Conservation (phyloP, 148 eudicot genomes). For the Talinum fruticosum region DNA sequence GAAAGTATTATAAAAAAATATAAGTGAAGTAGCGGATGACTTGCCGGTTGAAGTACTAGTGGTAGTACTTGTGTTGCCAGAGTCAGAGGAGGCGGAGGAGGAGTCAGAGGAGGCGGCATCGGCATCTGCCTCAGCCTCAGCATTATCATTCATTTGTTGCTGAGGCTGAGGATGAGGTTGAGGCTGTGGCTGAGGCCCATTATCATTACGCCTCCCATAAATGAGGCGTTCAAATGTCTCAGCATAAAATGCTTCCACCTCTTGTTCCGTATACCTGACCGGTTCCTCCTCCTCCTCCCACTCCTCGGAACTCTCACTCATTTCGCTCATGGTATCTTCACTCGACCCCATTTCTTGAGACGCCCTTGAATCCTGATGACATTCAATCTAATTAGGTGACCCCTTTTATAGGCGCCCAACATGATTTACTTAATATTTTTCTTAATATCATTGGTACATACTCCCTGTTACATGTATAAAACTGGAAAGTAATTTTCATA, state of each 20-base stretch:
- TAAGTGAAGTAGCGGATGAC: background rate
- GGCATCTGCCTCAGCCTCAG: background rate
- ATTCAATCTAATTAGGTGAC: too few relatives aligned
- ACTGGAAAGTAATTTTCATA: too few relatives aligned
- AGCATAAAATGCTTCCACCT: background rate
- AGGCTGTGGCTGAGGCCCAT: background rate
- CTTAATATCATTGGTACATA: too few relatives aligned
- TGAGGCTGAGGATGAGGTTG: background rate
- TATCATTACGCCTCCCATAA: background rate
- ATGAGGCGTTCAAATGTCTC: background rate
- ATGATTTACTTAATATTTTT: too few relatives aligned
- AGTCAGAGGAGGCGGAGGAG: background rate
- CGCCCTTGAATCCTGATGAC: background rate
- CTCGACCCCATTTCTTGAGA: background rate
- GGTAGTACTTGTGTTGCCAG: background rate
- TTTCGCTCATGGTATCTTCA: background rate
- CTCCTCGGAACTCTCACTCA: too few relatives aligned
- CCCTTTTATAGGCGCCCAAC: too few relatives aligned
- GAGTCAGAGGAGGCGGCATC: background rate
- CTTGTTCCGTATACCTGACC: background rate
- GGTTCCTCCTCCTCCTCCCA: background rate
- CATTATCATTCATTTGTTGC: background rate
- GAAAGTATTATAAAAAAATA: too few relatives aligned
- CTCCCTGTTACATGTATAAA: too few relatives aligned
- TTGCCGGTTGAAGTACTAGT: background rate